A percentile compares a stretch with the other conserved stretches of the same genome.
phyloP scores from a whole-genome alignment of 148 eudicot species.

The Rhododendron molle region DNA sequence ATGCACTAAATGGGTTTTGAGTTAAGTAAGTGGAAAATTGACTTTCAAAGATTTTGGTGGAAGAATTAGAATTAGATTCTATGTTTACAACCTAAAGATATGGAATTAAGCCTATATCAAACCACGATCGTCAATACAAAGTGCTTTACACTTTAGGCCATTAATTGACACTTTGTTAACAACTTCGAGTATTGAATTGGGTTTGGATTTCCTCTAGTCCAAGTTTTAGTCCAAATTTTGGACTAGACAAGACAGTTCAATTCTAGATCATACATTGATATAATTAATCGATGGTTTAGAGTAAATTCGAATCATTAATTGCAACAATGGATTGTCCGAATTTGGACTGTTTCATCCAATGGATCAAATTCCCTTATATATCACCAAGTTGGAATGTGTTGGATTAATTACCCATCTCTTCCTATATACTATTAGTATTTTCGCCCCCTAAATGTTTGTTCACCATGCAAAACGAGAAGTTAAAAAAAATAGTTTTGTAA shows the following conservation, averaged over 20 bases:
- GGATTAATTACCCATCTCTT: background rate
- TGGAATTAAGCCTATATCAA: background rate
- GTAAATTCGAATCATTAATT: too few relatives aligned
- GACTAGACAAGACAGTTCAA: background rate
- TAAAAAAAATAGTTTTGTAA: too few relatives aligned
- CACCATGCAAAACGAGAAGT: too few relatives aligned
- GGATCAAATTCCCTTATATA: background rate
- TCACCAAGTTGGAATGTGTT: background rate
- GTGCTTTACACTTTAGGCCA: background rate
- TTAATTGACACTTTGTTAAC: background rate
- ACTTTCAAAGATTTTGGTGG: background rate
- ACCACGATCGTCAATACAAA: background rate
- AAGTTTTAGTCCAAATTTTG: too few relatives aligned
- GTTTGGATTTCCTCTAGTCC: too few relatives aligned
- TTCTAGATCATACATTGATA: too few relatives aligned
- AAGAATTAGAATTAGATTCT: slow-evolving; percentile 7
- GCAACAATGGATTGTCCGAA: too few relatives aligned
- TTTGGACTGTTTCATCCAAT: background rate
- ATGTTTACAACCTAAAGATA: background rate
- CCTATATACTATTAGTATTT: too few relatives aligned
- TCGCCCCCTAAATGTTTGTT: background rate
- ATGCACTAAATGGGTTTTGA: background rate
- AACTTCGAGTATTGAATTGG: background rate
- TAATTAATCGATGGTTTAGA: too few relatives aligned
- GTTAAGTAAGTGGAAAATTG: background rate